Base-by-base conservation (phyloP, 1,284 basidiomycete genomes). In the Sphagnurus paluster region DNA sequence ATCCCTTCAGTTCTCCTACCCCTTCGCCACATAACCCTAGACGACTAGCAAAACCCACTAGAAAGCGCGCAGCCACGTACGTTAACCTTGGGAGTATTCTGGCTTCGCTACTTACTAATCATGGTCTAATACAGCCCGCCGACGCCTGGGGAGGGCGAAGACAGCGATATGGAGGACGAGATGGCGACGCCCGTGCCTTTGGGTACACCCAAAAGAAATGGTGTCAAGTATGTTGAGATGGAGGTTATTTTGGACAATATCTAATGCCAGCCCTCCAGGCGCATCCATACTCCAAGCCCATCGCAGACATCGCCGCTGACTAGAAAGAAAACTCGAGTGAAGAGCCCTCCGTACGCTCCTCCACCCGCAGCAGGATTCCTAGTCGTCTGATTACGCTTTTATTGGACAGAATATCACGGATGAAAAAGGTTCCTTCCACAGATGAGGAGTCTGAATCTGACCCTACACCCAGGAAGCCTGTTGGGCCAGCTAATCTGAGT, bases 161-260 rank as follows among this genome's bases (percentile, higher is more conserved):
- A 56, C 1, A 59, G 58, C 19, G 64, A 62, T 1, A 62, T 64
- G 0, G 68, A 65, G 4, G 64, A 65, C 7, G 56, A 54, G 16
- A 50, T 59, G 34, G 41, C 23, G 14, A 40, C 50, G 26, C 44
- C 50, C 21, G 25, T 43, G 44, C 46, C 36, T n/a, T 3, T n/a
- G 13, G 28, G 24, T 10, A 53, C 55, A 6, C 54, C 55, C 4
- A 55, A 53, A 42, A 45, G 35, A 33, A 58, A 57, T 35, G 54
- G 54, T 14, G 37, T 53, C 5, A 58, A 58, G 57, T 58, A 25
- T 19, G 53, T 48, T 10, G 4, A 2, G n/a, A n/a, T n/a, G n/a
- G n/a, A n/a, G n/a, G n/a, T n/a, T n/a, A n/a, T n/a, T n/a, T 9
- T 33, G 30, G 11, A 16, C 4, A 33, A 33, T 13, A 3, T 33